A percentile compares a stretch with the other conserved stretches of the same genome.
Evolutionary conservation across 2,329 filamentous ascomycete species (phyloP).

Genomic region (Monosporascus cannonballus): DNA sequence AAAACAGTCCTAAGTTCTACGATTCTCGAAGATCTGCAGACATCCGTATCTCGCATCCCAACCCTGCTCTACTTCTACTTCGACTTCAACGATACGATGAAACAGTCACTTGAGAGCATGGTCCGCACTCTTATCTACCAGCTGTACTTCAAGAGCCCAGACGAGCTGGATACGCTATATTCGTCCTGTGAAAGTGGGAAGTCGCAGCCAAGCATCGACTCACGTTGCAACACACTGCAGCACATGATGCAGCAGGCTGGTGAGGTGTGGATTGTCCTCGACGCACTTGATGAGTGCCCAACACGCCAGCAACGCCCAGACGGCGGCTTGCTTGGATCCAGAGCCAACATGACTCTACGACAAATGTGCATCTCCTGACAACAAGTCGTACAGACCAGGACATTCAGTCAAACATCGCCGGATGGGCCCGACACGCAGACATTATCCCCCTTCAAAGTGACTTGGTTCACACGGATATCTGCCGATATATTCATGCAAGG

Average conservation of each 20-base stretch:
- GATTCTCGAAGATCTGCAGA: slow-evolving; percentile 21
- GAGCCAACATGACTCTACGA: too few species aligned
- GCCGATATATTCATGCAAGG: not conserved
- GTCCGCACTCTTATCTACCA: slow-evolving; percentile 30
- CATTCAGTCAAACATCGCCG: not conserved
- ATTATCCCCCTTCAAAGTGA: not conserved
- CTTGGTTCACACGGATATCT: not conserved
- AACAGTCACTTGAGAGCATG: slow-evolving; percentile 26
- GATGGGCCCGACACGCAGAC: not conserved
- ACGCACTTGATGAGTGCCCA: not conserved
- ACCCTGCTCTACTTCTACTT: slow-evolving; percentile 27
- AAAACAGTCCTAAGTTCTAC: slow-evolving; percentile 33
- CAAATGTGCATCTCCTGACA: not conserved
- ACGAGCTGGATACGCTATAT: too few species aligned
- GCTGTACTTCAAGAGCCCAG: too few species aligned
- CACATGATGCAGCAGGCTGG: slow-evolving; percentile 12
- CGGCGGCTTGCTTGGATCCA: too few species aligned
- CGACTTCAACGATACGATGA: slow-evolving; percentile 30
- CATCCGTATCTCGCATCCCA: not conserved
- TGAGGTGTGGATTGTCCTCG: not conserved
- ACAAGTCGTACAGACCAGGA: not conserved
- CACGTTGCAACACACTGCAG: slow-evolving; percentile 15
- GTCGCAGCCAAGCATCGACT: slow-evolving; percentile 16
- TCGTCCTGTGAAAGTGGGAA: slow-evolving; percentile 16
- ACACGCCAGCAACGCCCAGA: too few species aligned